Evolutionary conservation across 1,284 basidiomycete genomes (phyloP), one percentile per base, ranked within the genome.

Genomic region (Cutaneotrichosporon dermatis): DNA sequence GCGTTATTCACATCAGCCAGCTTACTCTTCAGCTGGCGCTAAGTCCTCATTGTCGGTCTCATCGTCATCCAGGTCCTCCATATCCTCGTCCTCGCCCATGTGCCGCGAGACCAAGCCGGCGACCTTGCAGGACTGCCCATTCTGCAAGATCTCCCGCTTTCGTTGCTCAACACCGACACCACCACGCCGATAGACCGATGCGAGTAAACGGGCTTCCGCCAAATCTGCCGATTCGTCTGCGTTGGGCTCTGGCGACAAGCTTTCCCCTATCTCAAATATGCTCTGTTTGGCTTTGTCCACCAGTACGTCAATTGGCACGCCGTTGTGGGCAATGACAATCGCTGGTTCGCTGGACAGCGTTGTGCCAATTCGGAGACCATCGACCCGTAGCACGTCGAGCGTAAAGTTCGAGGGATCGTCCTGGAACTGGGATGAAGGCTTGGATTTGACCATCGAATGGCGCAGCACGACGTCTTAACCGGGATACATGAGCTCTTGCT

Each of bases 381-480:
- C 69, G 15, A 59, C 57, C 1, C 65, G 50, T 25, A 74, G 59
- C 0, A 75, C 55, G 53, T 75, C 72, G 12, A 74, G 46, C 4
- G 59, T 68, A 6, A 62, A 54, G 1, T 72, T 59, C 0, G 72
- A 70, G 1, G 63, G 66, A 42, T 74, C 72, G 33, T 57, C 4
- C 13, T 49, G 15, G 58, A 54, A 64, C 9, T 25, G 35, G 6
- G 53, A 16, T 0, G 57, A 51, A 0, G 69, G 57, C 6, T 63
- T 40, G 2, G 72, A 65, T 56, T 76, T 76, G 53, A 74, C 58
- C 73, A 74, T 73, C 0, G 72, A 73, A 10, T 67, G 62, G 2
- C 74, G 67, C 1, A 76, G 63, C 2, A 73, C 39, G 12, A 76
- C 58, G 15, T 72, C 68, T 42, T 57, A 67, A 43, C 64, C 64